Conservation (phyloP, 192 early-diverging fungal genomes). For the Phycomyces nitens region DNA sequence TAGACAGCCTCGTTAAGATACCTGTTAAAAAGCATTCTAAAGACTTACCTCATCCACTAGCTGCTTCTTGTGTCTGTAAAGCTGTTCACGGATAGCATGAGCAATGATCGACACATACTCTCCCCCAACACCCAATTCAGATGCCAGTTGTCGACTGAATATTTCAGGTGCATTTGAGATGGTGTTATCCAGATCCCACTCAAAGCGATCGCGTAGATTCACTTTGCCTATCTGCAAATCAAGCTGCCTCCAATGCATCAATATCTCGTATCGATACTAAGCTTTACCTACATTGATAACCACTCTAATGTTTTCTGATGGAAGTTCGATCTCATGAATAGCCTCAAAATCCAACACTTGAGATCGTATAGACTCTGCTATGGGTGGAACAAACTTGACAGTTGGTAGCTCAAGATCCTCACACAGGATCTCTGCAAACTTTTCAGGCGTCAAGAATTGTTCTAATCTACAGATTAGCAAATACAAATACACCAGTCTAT, state of each 20-base stretch:
- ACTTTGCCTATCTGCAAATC: slow-evolving; percentile 82
- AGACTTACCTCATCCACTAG: slow-evolving; percentile 40
- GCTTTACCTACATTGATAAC: slow-evolving; percentile 44
- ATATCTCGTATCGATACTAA: neutral
- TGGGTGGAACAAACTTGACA: slow-evolving; percentile 44
- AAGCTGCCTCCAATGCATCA: slow-evolving; percentile 41
- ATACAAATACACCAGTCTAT: no score
- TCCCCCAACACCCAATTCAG: slow-evolving; percentile 75
- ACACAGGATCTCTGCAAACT: slow-evolving; percentile 81
- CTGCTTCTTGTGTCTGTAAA: slow-evolving; percentile 56
- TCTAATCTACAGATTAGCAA: slow-evolving; percentile 37
- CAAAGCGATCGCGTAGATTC: slow-evolving; percentile 82
- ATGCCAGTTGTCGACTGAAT: slow-evolving; percentile 61
- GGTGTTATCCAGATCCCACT: slow-evolving; percentile 77
- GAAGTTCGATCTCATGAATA: slow-evolving; percentile 44
- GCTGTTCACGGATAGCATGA: slow-evolving; percentile 72
- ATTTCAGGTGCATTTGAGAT: slow-evolving; percentile 59
- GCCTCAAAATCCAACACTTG: slow-evolving; percentile 61
- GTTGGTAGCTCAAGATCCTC: slow-evolving; percentile 67
- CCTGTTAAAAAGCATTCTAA: no score
- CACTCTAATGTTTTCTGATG: slow-evolving; percentile 40
- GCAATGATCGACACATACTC: slow-evolving; percentile 77
- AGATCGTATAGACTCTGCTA: slow-evolving; percentile 53
- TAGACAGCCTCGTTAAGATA: neutral
- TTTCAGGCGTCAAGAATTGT: slow-evolving; percentile 72